Conservation (phyloP, 2,329 filamentous ascomycete species). For the Spiromastix sp. region DNA sequence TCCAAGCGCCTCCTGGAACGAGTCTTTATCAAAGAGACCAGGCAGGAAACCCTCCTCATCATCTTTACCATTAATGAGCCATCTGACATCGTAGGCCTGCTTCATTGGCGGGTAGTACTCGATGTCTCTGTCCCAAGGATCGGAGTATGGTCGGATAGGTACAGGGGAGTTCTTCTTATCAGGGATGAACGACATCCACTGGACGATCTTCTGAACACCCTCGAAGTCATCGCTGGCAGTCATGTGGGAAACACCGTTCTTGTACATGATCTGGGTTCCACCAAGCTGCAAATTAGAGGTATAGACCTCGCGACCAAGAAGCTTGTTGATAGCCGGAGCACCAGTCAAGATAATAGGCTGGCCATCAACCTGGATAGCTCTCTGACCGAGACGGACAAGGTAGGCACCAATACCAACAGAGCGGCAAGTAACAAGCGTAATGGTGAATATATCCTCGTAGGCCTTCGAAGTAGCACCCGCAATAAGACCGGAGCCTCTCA, state of each 20-base stretch:
- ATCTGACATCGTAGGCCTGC: slow-evolving; percentile 84
- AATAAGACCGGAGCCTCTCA: slow-evolving; percentile 95
- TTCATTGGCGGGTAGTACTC: slow-evolving; percentile 69
- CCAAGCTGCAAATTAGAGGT: slow-evolving; percentile 98
- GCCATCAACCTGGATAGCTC: slow-evolving; percentile 96
- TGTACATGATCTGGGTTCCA: slow-evolving; percentile 99
- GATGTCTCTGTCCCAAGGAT: slow-evolving; percentile 89
- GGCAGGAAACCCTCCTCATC: slow-evolving; percentile 70
- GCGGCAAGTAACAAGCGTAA: slow-evolving; percentile 93
- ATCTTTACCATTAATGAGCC: slow-evolving; percentile 82
- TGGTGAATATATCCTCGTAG: slow-evolving; percentile 98
- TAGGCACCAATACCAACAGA: slow-evolving; percentile 99
- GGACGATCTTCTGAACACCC: slow-evolving; percentile 93
- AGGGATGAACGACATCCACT: slow-evolving; percentile 95
- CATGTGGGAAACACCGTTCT: slow-evolving; percentile 98
- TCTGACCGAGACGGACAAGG: slow-evolving; percentile 93
- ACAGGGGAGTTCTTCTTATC: slow-evolving; percentile 90
- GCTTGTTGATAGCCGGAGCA: slow-evolving; percentile 94
- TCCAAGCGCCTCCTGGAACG: slow-evolving; percentile 91
- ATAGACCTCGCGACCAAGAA: slow-evolving; percentile 95
- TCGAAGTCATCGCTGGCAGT: slow-evolving; percentile 96
- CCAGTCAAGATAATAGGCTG: slow-evolving; percentile 98
- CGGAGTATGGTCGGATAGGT: slow-evolving; percentile 76
- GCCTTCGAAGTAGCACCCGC: slow-evolving; percentile 93
- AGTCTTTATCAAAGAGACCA: slow-evolving; percentile 92